Evolutionary conservation across 1,139 yeast species (phyloP), one percentile per base, ranked within the genome.

Genomic region (Candida anutae): DNA sequence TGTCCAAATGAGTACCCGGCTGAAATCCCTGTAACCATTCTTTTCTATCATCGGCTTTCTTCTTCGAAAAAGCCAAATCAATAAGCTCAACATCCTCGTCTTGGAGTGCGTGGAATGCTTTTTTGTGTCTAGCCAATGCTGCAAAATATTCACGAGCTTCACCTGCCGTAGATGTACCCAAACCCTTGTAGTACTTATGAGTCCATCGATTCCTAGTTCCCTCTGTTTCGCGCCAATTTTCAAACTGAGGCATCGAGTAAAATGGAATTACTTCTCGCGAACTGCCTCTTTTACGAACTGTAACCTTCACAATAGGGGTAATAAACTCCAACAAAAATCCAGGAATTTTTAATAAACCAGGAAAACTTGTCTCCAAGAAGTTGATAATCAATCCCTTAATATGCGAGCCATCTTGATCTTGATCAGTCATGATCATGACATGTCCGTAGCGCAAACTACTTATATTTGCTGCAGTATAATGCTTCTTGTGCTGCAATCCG

Each of bases 371-470:
- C 53, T 90, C 97, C 35, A 93, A 61, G 49, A 90, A 93, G 52
- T 93, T 93, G 47, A 93, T 93, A 37, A 93, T 74, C 43, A 93
- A 70, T 38, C 99, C 99, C 53, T 93, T 93, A 50, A 93, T 93
- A 62, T 93, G 99, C 13, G 95, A 83, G 34, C 99, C 99, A 69
- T 93, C 99, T 46, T 88, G 95, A 83, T 93, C 99, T 58, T 93
- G 99, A 82, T 93, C 99, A 4, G 99, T 87, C 98, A 93, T 93
- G 48, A 93, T 87, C 97, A 93, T 90, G 28, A 93, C 73, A 53
- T 87, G 95, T 16, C 99, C 98, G 50, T 93, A 93, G 50, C 99
- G 76, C 37, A 93, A 63, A 8, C 79, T 77, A 33, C 72, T 74
- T 6, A 83, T 67, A 42, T 77, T 81, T 21, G 77, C 78, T 1